A percentile compares a stretch with the other conserved stretches of the same genome.
phyloP scores from a whole-genome alignment of 352 stramenopile genomes.

The Lagenidium giganteum region DNA sequence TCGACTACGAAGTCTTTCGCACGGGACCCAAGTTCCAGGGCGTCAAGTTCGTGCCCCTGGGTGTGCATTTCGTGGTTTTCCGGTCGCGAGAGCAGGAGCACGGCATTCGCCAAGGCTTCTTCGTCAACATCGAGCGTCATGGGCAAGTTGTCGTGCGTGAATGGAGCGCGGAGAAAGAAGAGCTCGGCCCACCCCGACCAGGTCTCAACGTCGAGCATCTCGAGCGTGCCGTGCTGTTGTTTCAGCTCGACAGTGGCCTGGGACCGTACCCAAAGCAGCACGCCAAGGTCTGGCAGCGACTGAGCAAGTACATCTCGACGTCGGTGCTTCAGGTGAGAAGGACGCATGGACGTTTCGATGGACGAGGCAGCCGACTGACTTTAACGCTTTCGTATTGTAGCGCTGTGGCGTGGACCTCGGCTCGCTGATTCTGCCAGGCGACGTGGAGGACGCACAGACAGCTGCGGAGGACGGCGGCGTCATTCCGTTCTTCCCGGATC shows the following conservation, averaged over 20 bases:
- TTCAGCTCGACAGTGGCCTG: slow-evolving; percentile 77
- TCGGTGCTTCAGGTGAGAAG: slow-evolving; percentile 51
- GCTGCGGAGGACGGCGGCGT: slow-evolving; percentile 18
- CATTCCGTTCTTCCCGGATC: slow-evolving; percentile 66
- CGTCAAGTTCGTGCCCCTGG: slow-evolving; percentile 81
- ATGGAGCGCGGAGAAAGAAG: slow-evolving; percentile 75
- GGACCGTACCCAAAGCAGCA: slow-evolving; percentile 80
- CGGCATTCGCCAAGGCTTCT: slow-evolving; percentile 81
- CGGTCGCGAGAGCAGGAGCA: slow-evolving; percentile 71
- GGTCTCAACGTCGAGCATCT: slow-evolving; percentile 67
- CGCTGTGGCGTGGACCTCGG: slow-evolving; percentile 62
- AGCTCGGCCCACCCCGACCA: slow-evolving; percentile 45
- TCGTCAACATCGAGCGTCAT: slow-evolving; percentile 53
- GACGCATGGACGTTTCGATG: no score
- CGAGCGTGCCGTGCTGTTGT: slow-evolving; percentile 55
- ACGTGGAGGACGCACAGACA: slow-evolving; percentile 39
- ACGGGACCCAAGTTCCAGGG: slow-evolving; percentile 74
- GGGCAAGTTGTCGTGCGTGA: slow-evolving; percentile 68
- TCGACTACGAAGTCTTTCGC: slow-evolving; percentile 86
- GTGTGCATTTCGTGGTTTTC: slow-evolving; percentile 82
- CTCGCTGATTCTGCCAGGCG: slow-evolving; percentile 57
- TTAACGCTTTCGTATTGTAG: slow-evolving; percentile 19
- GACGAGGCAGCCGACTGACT: not conserved
- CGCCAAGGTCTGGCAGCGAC: slow-evolving; percentile 55
- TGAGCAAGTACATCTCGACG: slow-evolving; percentile 64